Evolutionary conservation across 2,329 filamentous ascomycete species (phyloP), one percentile per base, ranked within the genome.

Genomic region (Myriangium duriaei): DNA sequence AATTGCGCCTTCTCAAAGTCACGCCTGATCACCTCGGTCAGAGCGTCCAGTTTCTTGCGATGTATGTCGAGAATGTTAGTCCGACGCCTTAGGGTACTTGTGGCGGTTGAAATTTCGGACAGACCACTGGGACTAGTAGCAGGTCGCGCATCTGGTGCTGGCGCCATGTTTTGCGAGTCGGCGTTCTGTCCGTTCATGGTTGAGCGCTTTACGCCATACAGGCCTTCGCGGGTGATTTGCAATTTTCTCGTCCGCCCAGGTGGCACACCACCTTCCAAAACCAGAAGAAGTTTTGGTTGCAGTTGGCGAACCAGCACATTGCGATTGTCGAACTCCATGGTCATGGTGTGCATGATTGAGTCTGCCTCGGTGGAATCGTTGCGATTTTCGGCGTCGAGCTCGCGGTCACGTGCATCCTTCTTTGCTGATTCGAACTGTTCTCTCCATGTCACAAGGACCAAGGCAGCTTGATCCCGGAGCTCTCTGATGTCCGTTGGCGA

Each of bases 381-480:
- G 4, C 18, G 32, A 13, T 35, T 44, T 15, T 46, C 41, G 4
- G 48, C 47, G 10, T 44, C 42, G 11, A 47, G 40, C 31, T 44
- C 38, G 12, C 46, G 37, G 16, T 47, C 45, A 15, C 42, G 45
- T 15, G 45, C 35, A 24, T 45, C 39, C n/a, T n/a, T n/a, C n/a
- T n/a, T n/a, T n/a, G n/a, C n/a, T 14, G 34, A 40, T 17, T 42
- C 37, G 21, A 45, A 47, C 38, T 65, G 53, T 33, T 68, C 64
- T 50, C 66, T 67, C 66, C 65, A 69, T 7, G 59, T 59, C 44
- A 68, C 61, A 14, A 64, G 64, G 6, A 67, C 59, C 33, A 67
- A 50, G 5, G 66, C 63, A 14, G 63, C 64, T 46, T 67, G 63
- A 40, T 65, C 64, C 29, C 66, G 62, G 19, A 69, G 54, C 43